Percentiles rank a stretch among this genome's conserved stretches.
Evolutionary conservation across 2,329 filamentous ascomycete species (phyloP).

Genomic region (Fusarium sororula): DNA sequence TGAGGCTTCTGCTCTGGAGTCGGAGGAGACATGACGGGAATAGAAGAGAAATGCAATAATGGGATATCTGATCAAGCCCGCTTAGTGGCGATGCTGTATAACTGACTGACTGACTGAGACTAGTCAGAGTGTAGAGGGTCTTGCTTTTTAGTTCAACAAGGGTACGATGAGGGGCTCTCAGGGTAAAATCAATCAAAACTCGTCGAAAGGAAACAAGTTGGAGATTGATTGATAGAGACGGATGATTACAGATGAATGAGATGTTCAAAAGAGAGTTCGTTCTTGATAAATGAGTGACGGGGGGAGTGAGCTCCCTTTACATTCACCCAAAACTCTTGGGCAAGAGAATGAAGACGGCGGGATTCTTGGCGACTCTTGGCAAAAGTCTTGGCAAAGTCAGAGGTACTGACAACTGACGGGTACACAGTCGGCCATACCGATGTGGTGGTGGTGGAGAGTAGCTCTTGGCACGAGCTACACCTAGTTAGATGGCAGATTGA

Average conservation of each 20-base stretch:
- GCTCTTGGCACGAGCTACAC: conserved; percentile 23
- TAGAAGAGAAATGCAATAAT: conserved; percentile 10
- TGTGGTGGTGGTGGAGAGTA: neutral
- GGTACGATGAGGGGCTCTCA: neutral
- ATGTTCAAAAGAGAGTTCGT: conserved; percentile 37
- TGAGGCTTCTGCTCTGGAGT: conserved; percentile 39
- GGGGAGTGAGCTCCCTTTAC: conserved; percentile 50
- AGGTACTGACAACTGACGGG: conserved; percentile 27
- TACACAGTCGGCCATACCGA: neutral
- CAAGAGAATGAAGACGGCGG: conserved; percentile 49
- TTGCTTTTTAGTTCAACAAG: conserved; percentile 15
- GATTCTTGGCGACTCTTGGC: conserved; percentile 46
- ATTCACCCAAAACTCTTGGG: conserved; percentile 48
- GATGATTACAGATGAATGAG: conserved; percentile 24
- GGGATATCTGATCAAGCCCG: conserved; percentile 33
- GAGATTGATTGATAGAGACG: conserved; percentile 2
- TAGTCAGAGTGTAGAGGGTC: conserved; percentile 13
- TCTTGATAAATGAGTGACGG: conserved; percentile 38
- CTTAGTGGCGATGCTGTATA: conserved; percentile 1
- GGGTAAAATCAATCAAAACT: neutral
- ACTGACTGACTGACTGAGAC: conserved; percentile 6
- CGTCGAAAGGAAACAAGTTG: conserved; percentile 1
- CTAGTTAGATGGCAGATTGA: conserved; percentile 40
- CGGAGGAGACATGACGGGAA: conserved; percentile 47
- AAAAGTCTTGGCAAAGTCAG: neutral